phyloP scores from a whole-genome alignment of 257 asterid species.

The Solanum virginianum region DNA sequence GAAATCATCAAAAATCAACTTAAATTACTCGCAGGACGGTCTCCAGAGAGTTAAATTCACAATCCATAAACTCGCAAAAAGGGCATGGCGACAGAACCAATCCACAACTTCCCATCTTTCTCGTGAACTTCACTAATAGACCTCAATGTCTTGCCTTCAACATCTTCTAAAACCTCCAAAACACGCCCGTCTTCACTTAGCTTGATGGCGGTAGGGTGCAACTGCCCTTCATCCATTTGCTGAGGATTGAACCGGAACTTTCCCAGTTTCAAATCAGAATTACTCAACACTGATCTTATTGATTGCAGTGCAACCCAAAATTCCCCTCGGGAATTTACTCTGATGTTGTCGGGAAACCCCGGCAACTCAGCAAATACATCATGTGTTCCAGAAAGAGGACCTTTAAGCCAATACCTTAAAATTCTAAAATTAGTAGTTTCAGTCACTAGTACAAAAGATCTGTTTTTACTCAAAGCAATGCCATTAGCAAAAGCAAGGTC shows the following conservation, averaged over 20 bases:
- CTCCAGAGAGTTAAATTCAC: not conserved
- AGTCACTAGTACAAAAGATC: not conserved
- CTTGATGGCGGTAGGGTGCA: conserved; percentile 49
- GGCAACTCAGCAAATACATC: conserved; percentile 35
- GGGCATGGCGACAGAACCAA: conserved; percentile 46
- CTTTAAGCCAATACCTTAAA: conserved; percentile 37
- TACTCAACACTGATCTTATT: conserved; percentile 18
- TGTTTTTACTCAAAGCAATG: not conserved
- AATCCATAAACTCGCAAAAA: conserved; percentile 30
- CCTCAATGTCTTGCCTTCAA: conserved; percentile 35
- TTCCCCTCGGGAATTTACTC: conserved; percentile 41
- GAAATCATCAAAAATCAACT: not conserved
- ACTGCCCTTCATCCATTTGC: conserved; percentile 33
- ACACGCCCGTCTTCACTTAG: conserved; percentile 33
- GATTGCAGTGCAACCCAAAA: conserved; percentile 63
- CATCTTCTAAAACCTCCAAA: conserved; percentile 43
- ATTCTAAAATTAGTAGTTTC: conserved; percentile 16
- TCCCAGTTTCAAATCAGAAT: not conserved
- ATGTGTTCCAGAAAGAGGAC: conserved; percentile 30
- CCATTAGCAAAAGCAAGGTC: conserved; percentile 1
- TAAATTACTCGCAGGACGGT: not conserved
- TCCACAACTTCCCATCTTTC: conserved; percentile 48
- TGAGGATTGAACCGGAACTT: not conserved
- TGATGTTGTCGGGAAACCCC: conserved; percentile 57
- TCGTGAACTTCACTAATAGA: conserved; percentile 58